Evolutionary conservation across 2,329 filamentous ascomycete species (phyloP).

Genomic region (Claviceps pusilla): DNA sequence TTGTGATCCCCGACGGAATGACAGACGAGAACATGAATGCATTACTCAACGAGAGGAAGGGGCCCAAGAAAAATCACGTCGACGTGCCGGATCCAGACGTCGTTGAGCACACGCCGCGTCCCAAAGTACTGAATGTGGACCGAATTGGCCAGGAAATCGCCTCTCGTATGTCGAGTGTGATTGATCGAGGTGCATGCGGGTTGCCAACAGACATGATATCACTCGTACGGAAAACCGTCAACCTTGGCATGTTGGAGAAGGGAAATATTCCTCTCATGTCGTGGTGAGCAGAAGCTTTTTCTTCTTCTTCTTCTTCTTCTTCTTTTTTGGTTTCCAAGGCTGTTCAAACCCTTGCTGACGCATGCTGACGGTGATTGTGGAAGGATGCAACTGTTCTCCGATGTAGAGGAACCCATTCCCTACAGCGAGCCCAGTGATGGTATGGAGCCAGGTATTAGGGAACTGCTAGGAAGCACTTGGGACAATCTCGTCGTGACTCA

Average conservation of each 20-base stretch:
- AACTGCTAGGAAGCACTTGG: slow-evolving; percentile 14
- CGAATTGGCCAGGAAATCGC: slow-evolving; percentile 10
- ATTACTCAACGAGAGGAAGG: slow-evolving; percentile 1
- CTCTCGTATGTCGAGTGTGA: slow-evolving; percentile 8
- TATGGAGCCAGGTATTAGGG: slow-evolving; percentile 15
- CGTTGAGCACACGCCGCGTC: background rate
- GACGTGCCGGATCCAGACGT: background rate
- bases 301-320: too few relatives aligned
- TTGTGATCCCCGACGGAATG: slow-evolving; percentile 24
- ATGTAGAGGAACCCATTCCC: background rate
- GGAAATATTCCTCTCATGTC: slow-evolving; percentile 16
- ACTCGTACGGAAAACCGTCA: slow-evolving; percentile 14
- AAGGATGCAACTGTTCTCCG: slow-evolving; percentile 14
- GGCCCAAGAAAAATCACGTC: background rate
- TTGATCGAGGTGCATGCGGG: slow-evolving; percentile 9
- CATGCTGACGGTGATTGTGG: background rate
- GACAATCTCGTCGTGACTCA: slow-evolving; percentile 17
- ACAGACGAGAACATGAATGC: slow-evolving; percentile 13
- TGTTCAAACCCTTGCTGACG: too few relatives aligned
- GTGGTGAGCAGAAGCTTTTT: slow-evolving; percentile 14
- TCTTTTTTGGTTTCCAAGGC: too few relatives aligned
- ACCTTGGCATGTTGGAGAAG: slow-evolving; percentile 12
- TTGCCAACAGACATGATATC: slow-evolving; percentile 14
- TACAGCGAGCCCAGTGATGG: slow-evolving; percentile 8
- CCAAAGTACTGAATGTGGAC: slow-evolving; percentile 12